These are phyloP conservation scores for Globisporangium carolinianum DNA, from an alignment of 352 stramenopile genomes.

Conservation along the genomic window DNA sequence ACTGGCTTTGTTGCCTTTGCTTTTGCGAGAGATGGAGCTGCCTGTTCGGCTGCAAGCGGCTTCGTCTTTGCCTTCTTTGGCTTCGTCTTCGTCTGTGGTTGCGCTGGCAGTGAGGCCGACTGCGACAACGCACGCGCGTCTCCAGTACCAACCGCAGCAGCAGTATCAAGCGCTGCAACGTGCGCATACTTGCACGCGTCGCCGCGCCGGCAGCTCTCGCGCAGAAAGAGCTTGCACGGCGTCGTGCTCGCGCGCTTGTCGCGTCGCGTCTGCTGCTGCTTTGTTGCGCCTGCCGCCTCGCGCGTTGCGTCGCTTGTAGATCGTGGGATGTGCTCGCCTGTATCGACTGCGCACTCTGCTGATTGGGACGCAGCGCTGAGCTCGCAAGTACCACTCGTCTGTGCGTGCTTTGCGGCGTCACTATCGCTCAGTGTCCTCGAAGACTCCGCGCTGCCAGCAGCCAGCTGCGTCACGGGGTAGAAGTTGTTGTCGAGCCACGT, in stretches of 20 bases:
- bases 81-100: neutral
- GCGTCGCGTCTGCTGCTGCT: neutral
- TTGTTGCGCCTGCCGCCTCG: neutral
- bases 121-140: neutral
- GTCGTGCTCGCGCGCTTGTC: constrained; percentile 12
- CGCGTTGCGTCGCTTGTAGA: too few species aligned
- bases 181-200: constrained; percentile 67
- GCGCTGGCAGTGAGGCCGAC: too few species aligned
- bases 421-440: neutral
- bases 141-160: neutral
- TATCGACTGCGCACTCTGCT: too few species aligned
- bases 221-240: constrained; percentile 42
- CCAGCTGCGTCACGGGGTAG: constrained; percentile 15
- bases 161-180: constrained; percentile 13
- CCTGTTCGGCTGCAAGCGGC: neutral
- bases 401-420: constrained; percentile 10
- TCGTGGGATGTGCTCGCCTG: too few species aligned
- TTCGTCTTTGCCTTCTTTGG: constrained; percentile 7
- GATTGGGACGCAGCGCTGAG: too few species aligned
- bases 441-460: neutral
- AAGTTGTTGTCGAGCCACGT: constrained; percentile 86
- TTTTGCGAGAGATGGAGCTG: neutral
- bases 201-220: constrained; percentile 46
- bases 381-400: neutral
- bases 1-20: constrained; percentile 4